Evolutionary conservation across 768 basidiomycete species (phyloP), one percentile per base, ranked within the genome.

Genomic region (Psilocybe cubensis): DNA sequence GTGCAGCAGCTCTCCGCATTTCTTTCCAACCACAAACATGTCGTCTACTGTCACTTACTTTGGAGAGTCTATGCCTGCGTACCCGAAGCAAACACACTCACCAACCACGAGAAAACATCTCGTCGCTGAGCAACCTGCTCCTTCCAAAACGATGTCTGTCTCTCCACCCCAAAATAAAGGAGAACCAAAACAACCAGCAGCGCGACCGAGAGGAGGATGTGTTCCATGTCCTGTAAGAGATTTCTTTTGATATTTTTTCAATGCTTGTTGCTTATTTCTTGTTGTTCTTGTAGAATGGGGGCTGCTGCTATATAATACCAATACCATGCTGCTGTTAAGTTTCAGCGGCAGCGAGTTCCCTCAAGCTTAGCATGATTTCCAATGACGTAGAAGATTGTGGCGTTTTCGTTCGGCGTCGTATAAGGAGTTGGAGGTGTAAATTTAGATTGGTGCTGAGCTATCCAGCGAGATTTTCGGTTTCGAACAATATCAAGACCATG

Each of bases 251-350:
- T n/a, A n/a, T 25, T 47, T 40, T 14, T 20, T 7, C 12, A 12
- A 45, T 33, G 2, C 11, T 52, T n/a, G 20, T 57, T 17, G 42
- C 41, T 50, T 3, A 20, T 24, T 10, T 25, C 21, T 29, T 21
- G 42, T 20, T 21, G 20, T 5, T 44, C n/a, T 35, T 31, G 3
- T 24, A 45, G 73, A 65, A 72, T 40, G 73, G 73, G 5, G 75
- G 76, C 28, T 73, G 63, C 38, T 76, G 75, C 43, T 77, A 54
- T 46, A 67, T 72, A 47, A 71, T 76, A 51, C 75, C 75, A 5
- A 52, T 69, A n/a, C 74, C 74, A 11, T 76, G 73, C 43, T 70
- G 64, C 42, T 70, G 62, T 18, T 48, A n/a, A 17, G 21, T 28
- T n/a, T 28, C n/a, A n/a, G n/a, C n/a, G n/a, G 27, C n/a, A 4